Base-by-base conservation (phyloP, 2,329 filamentous ascomycete species). In the Myriosclerotinia duriaeana region DNA sequence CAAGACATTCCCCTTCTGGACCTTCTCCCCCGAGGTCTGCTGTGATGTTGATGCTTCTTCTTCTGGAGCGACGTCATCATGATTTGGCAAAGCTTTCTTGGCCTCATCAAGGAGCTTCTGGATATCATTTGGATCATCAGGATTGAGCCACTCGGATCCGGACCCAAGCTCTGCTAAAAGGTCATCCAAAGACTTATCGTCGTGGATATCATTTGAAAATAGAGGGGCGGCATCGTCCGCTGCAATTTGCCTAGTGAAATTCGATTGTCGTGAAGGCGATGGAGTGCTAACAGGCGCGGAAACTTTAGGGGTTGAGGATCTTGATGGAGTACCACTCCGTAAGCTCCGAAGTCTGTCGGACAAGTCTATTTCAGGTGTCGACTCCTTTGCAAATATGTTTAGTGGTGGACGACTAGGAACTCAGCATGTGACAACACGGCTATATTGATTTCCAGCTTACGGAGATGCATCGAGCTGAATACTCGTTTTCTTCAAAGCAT, bases 1-100 rank as follows among this genome's bases (percentile, higher is more conserved):
- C 50, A 75, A 40, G 76, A 79, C 4, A 74, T 79, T 70, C 66
- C 79, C 22, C 78, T 80, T 70, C 7, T 36, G 15, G 2, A n/a
- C 3, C 14, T 54, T 14, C 8, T 53, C 17, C 34, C 44, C 22
- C 3, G 48, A 52, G 30, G 36, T 20, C 60, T 67, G 20, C 12
- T 53, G 40, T 17, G 48, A 42, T n/a, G 9, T 3, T 22, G 17
- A 42, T 14, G 62, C 2, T 22, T 66, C 34, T 42, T 56, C 38
- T 17, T 55, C 34, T 17, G 46, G 3, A 62, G 48, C 22, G n/a
- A 40, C 42, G 17, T 58, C 50, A 42, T 65, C 65, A 50, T 66
- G 52, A 55, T 30, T n/a, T 20, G 69, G 70, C 55, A 75, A 67
- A 22, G 69, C 70, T 14, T 53, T 52, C 53, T 67, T 71, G 5